phyloP scores from a whole-genome alignment of 257 asterid genomes.

The Solanum clarkiae region DNA sequence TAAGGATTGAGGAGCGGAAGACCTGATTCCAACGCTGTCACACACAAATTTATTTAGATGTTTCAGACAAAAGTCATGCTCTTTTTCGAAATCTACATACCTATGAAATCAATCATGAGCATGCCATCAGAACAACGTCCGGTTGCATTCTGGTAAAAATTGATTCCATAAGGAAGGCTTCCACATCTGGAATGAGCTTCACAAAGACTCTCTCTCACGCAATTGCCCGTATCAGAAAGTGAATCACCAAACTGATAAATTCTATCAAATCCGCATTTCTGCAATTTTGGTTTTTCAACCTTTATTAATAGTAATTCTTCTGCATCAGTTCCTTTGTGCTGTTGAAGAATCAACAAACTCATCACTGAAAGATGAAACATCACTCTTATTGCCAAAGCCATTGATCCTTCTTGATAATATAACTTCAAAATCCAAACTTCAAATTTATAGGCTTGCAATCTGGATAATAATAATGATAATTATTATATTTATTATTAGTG shows the following conservation, averaged over 20 bases:
- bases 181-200: not conserved
- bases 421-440: not conserved
- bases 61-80: no score
- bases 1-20: constrained; percentile 1
- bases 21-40: not conserved
- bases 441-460: not conserved
- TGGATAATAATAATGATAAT: not conserved
- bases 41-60: no score
- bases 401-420: not conserved
- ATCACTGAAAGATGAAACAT: not conserved
- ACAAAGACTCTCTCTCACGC: not conserved
- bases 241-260: no score
- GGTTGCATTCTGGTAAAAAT: not conserved
- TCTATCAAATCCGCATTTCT: no score
- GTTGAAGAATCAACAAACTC: not conserved
- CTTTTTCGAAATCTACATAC: not conserved
- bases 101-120: constrained; percentile 4
- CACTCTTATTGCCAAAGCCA: not conserved
- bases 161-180: constrained; percentile 4
- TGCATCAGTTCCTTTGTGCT: not conserved
- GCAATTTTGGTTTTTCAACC: not conserved
- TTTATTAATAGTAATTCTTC: not conserved
- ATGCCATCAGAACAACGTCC: constrained; percentile 11
- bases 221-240: not conserved
- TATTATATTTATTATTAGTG: not conserved